Conservation (phyloP, 805 yeast species). For the Starmerella stigmatis region DNA sequence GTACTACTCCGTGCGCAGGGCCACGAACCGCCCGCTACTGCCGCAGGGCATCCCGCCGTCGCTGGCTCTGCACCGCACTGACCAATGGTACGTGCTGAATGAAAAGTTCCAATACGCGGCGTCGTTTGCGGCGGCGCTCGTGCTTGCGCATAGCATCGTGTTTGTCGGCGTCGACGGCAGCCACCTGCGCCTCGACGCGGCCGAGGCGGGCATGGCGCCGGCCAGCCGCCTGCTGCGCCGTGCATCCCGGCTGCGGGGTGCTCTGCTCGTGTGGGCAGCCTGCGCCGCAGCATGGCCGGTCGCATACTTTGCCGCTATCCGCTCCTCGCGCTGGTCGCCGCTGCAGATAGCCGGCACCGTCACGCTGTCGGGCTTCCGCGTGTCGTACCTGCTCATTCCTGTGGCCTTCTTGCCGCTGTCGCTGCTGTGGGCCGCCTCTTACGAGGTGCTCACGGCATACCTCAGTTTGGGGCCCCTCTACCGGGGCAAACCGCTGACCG, state of each 20-base stretch:
- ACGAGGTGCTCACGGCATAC: constrained; percentile 28
- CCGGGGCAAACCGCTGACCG: constrained; percentile 23
- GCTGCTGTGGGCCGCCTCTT: constrained; percentile 25
- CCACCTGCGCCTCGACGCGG: not conserved
- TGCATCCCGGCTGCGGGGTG: not conserved
- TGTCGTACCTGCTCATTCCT: constrained; percentile 2
- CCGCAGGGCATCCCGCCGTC: constrained; percentile 17
- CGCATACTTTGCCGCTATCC: constrained; percentile 4
- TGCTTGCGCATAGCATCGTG: not conserved
- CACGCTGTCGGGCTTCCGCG: constrained; percentile 13
- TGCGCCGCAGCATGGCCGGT: constrained; percentile 8
- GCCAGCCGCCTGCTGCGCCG: constrained; percentile 4
- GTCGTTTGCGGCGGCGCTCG: constrained; percentile 1
- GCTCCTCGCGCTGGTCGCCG: constrained; percentile 1
- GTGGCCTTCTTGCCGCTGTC: constrained; percentile 14
- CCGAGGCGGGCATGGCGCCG: constrained; percentile 8
- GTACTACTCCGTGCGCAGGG: constrained; percentile 1
- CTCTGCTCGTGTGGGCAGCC: not conserved
- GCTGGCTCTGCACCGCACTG: constrained; percentile 14
- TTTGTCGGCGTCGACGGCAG: not conserved
- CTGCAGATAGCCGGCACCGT: constrained; percentile 1
- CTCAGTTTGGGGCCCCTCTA: constrained; percentile 32
- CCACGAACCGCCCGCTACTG: constrained; percentile 2
- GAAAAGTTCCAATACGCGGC: constrained; percentile 8
- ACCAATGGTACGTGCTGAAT: constrained; percentile 13